These are phyloP conservation scores for Pseudonitzschia delicatissima DNA, from an alignment of 108 stramenopile genomes.

Conservation along the genomic window DNA sequence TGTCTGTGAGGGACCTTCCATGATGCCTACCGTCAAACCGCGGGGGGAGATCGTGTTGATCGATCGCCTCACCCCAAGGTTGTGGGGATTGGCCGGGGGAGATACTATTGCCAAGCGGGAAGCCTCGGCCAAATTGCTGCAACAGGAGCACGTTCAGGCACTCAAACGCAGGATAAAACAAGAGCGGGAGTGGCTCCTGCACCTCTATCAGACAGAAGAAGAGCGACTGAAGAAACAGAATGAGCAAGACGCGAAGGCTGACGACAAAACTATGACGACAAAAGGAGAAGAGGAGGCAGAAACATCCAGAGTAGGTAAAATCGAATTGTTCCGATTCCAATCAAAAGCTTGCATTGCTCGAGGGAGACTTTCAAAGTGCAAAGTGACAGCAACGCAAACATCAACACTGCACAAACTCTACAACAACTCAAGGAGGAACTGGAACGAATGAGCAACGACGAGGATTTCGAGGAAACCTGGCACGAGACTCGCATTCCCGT, in stretches of 20 bases:
- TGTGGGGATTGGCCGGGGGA: constrained; percentile 59
- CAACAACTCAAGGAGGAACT: too few relatives aligned
- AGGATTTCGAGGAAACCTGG: constrained; percentile 29
- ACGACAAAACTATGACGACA: neutral
- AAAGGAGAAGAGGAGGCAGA: neutral
- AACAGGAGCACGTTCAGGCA: too few relatives aligned
- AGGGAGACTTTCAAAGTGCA: too few relatives aligned
- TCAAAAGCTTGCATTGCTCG: too few relatives aligned
- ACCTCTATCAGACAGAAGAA: neutral
- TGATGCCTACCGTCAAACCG: constrained; percentile 84
- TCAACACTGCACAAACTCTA: too few relatives aligned
- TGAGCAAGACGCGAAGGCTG: neutral
- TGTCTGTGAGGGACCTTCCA: constrained; percentile 87
- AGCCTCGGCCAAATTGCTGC: neutral
- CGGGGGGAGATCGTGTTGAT: constrained; percentile 66
- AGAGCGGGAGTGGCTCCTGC: neutral
- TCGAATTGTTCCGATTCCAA: neutral
- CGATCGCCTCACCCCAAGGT: constrained; percentile 69
- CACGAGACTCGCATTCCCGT: constrained; percentile 42
- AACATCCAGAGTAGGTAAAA: neutral
- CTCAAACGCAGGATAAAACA: too few relatives aligned
- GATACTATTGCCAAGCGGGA: constrained; percentile 27
- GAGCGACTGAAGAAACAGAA: too few relatives aligned
- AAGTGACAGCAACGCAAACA: neutral
- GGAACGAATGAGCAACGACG: neutral